Evolutionary conservation across 129 eudicot species (phyloP).

Genomic region (Saposhnikovia divaricata): DNA sequence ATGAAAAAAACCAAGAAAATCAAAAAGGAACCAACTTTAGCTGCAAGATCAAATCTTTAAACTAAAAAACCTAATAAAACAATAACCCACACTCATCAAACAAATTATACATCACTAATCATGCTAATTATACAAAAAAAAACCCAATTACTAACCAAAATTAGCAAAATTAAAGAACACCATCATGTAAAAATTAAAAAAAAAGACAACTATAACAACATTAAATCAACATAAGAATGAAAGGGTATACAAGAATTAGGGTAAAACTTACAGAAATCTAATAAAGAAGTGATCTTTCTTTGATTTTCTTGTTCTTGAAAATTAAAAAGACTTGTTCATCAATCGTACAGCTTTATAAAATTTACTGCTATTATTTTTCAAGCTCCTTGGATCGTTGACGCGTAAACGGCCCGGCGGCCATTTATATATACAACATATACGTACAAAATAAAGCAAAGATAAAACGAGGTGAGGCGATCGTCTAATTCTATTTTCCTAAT

Average conservation of each 20-base stretch:
- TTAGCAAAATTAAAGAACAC: not conserved
- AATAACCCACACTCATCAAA: not conserved
- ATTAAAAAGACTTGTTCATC: not conserved
- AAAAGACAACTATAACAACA: not conserved
- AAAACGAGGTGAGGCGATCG: not conserved
- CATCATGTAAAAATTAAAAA: not conserved
- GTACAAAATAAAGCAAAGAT: not conserved
- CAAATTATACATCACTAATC: not conserved
- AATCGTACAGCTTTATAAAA: not conserved
- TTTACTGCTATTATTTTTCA: not conserved
- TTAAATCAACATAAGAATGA: not conserved
- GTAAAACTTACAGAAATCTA: not conserved
- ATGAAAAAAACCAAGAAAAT: not conserved
- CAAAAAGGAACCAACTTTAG: not conserved
- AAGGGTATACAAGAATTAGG: not conserved
- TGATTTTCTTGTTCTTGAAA: not conserved
- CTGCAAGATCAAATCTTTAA: not conserved
- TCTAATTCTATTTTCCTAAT: not conserved
- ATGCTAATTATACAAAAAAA: not conserved
- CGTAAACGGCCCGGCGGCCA: not conserved
- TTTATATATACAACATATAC: not conserved
- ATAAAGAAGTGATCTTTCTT: not conserved
- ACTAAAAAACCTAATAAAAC: not conserved
- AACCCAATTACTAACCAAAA: not conserved
- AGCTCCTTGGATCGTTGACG: conserved; percentile 1